These are phyloP conservation scores for Carex parvula DNA, from an alignment of 176 grass and related monocot species.

Conservation along the genomic window DNA sequence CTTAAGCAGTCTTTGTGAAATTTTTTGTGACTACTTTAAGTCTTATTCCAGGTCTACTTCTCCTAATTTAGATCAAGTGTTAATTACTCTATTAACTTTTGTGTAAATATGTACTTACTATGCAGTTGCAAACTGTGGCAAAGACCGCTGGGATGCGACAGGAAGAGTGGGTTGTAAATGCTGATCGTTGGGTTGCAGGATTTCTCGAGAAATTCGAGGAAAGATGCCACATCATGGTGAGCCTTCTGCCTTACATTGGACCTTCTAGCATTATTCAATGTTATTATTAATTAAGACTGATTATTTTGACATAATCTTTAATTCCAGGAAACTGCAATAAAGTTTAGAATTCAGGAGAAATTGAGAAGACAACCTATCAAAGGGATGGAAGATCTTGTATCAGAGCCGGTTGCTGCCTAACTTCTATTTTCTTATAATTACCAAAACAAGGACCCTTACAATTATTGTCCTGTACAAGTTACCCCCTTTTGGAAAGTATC, in stretches of 20 bases:
- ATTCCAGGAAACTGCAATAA: conserved; percentile 93
- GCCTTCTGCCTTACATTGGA: not conserved
- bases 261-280: not conserved
- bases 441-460: not conserved
- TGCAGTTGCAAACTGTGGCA: conserved; percentile 83
- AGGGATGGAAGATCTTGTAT: conserved; percentile 37
- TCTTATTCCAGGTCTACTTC: not conserved
- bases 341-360: conserved; percentile 84
- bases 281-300: not conserved
- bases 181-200: conserved; percentile 88
- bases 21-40: not conserved
- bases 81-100: conserved; percentile 1
- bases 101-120: conserved; percentile 7
- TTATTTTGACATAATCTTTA: conserved; percentile 18
- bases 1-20: not conserved
- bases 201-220: conserved; percentile 99
- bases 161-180: conserved; percentile 83
- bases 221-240: conserved; percentile 80
- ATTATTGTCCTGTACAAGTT: conserved; percentile 5
- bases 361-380: conserved; percentile 58
- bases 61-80: not conserved
- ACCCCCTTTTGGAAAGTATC: conserved; percentile 9
- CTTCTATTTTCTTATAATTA: conserved; percentile 12
- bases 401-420: conserved; percentile 43
- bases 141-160: conserved; percentile 78